Evolutionary conservation across 2,329 filamentous ascomycete genomes (phyloP).

Genomic region (Tolypocladium inflatum): DNA sequence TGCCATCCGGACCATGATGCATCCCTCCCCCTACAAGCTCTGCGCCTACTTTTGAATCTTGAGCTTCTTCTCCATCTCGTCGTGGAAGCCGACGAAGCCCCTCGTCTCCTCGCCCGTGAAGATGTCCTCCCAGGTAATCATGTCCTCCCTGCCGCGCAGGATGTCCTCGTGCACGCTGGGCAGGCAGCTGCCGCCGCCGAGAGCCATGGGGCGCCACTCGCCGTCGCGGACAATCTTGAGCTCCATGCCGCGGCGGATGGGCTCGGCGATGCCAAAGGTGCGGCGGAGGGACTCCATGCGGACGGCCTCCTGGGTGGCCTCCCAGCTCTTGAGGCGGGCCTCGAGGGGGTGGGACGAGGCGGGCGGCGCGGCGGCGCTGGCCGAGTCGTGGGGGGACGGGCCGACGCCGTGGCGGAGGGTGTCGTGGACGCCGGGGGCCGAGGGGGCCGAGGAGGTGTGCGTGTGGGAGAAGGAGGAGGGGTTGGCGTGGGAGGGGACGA

Average conservation of each 20-base stretch:
- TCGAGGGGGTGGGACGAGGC: constrained; percentile 76
- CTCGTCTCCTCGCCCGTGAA: constrained; percentile 71
- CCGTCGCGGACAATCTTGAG: constrained; percentile 75
- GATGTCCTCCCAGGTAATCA: constrained; percentile 87
- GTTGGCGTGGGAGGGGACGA: constrained; percentile 65
- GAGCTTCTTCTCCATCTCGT: constrained; percentile 89
- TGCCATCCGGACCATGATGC: not conserved
- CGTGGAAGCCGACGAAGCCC: constrained; percentile 65
- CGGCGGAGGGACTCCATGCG: constrained; percentile 85
- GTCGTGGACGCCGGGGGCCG: constrained; percentile 87
- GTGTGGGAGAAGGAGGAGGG: constrained; percentile 56
- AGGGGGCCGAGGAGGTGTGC: constrained; percentile 65
- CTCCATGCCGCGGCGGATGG: constrained; percentile 89
- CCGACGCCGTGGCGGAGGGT: constrained; percentile 78
- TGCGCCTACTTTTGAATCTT: constrained; percentile 45
- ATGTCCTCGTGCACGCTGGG: constrained; percentile 83
- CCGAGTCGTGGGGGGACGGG: constrained; percentile 43
- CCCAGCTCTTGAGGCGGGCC: constrained; percentile 80
- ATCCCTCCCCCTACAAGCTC: not conserved
- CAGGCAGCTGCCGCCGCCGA: constrained; percentile 48
- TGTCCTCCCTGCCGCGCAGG: constrained; percentile 66
- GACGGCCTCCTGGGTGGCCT: constrained; percentile 74
- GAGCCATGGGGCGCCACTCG: constrained; percentile 66
- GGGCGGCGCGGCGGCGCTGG: constrained; percentile 30
- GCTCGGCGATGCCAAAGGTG: constrained; percentile 86